phyloP scores from a whole-genome alignment of 2,329 filamentous ascomycete species.

The Xylaria sp. region DNA sequence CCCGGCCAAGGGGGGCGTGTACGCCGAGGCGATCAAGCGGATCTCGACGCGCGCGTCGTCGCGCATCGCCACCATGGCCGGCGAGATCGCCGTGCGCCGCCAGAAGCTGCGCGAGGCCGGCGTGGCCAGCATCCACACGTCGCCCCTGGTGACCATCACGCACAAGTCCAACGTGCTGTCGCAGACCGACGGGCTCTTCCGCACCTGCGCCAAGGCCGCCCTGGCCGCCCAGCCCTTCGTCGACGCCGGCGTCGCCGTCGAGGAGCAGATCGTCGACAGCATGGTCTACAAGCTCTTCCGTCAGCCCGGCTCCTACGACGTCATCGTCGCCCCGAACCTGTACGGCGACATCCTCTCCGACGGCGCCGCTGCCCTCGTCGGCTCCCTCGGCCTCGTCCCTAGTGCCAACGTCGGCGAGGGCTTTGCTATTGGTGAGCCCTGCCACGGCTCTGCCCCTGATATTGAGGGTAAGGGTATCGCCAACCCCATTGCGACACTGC shows the following conservation, averaged over 20 bases:
- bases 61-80: slow-evolving; percentile 91
- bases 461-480: slow-evolving; percentile 92
- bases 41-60: slow-evolving; percentile 85
- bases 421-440: slow-evolving; percentile 97
- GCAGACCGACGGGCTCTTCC: slow-evolving; percentile 96
- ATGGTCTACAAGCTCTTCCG: slow-evolving; percentile 99
- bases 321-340: slow-evolving; percentile 95
- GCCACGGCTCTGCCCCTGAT: slow-evolving; percentile 94
- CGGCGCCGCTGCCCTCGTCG: slow-evolving; percentile 91
- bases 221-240: slow-evolving; percentile 70
- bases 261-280: slow-evolving; percentile 98
- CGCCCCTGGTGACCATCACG: slow-evolving; percentile 88
- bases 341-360: slow-evolving; percentile 98
- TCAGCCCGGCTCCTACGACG: slow-evolving; percentile 92
- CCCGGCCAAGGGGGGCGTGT: slow-evolving; percentile 72
- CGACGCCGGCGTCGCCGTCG: slow-evolving; percentile 63
- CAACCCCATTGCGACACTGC: slow-evolving; percentile 93
- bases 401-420: slow-evolving; percentile 92
- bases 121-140: slow-evolving; percentile 64
- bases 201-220: slow-evolving; percentile 75
- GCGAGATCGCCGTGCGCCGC: slow-evolving; percentile 87
- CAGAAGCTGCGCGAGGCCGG: slow-evolving; percentile 75
- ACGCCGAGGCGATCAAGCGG: slow-evolving; percentile 97
- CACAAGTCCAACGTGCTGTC: slow-evolving; percentile 98
- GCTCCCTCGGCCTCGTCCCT: slow-evolving; percentile 88